Evolutionary conservation across 495 filamentous ascomycete species (phyloP).

Genomic region (Chaetomium fimeti): DNA sequence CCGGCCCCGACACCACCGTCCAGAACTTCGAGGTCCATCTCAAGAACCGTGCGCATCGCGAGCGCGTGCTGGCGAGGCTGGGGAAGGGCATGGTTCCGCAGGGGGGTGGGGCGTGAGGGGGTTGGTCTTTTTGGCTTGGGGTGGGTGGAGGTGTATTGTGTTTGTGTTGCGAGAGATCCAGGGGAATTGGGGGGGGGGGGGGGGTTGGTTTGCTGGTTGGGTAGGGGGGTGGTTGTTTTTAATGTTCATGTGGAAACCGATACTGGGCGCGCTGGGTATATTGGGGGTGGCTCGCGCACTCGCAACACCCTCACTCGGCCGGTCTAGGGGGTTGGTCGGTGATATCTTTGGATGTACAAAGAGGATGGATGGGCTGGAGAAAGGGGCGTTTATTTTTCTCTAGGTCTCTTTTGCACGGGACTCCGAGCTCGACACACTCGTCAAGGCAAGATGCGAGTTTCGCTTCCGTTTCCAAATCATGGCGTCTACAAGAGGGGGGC

Average conservation of each 20-base stretch:
- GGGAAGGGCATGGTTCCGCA: background rate
- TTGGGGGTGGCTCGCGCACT: background rate
- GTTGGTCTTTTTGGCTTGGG: background rate
- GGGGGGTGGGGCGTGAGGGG: background rate
- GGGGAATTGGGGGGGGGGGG: too few relatives aligned
- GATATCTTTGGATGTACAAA: conserved; percentile 2
- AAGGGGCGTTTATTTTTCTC: background rate
- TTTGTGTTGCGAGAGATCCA: too few relatives aligned
- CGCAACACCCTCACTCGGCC: too few relatives aligned
- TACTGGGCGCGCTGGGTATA: background rate
- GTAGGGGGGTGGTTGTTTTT: too few relatives aligned
- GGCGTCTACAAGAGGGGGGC: background rate
- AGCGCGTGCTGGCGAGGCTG: conserved; percentile 54
- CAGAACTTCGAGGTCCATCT: conserved; percentile 90
- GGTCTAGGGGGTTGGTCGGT: background rate
- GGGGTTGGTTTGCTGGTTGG: too few relatives aligned
- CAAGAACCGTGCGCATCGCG: conserved; percentile 74
- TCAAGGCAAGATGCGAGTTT: background rate
- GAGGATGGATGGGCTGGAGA: background rate
- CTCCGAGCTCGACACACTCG: background rate
- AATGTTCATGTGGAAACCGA: too few relatives aligned
- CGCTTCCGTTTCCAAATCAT: background rate
- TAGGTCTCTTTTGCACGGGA: background rate
- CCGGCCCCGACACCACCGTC: conserved; percentile 76
- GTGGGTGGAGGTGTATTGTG: too few relatives aligned